phyloP scores from a whole-genome alignment of 2,329 filamentous ascomycete species.

The Curvularia eragrostidis region DNA sequence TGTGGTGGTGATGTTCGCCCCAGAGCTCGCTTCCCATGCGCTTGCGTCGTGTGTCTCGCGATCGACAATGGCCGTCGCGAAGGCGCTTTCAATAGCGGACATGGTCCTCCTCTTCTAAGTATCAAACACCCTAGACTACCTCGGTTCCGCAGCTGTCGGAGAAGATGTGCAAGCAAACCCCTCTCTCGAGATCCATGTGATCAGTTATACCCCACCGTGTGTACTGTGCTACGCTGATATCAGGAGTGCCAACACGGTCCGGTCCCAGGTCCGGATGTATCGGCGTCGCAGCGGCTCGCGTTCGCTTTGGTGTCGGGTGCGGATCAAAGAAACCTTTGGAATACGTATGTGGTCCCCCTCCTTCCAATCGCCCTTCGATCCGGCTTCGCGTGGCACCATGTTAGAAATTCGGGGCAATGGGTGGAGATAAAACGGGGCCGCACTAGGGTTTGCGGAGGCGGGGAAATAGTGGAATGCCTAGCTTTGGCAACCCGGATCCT shows the following conservation, averaged over 20 bases:
- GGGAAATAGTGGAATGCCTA: conserved; percentile 42
- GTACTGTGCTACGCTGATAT: not conserved
- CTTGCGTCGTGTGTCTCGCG: conserved; percentile 13
- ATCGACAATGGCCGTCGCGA: conserved; percentile 37
- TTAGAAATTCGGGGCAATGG: conserved; percentile 7
- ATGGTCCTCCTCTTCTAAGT: conserved; percentile 20
- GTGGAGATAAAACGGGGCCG: conserved; percentile 10
- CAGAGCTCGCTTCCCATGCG: conserved; percentile 10
- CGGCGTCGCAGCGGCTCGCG: not conserved
- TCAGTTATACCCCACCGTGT: conserved; percentile 6
- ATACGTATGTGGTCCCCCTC: not conserved
- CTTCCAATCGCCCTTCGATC: conserved; percentile 4
- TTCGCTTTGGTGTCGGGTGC: not conserved
- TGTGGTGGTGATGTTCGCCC: conserved; percentile 1
- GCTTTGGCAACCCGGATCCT: conserved; percentile 11
- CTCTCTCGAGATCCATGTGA: conserved; percentile 4
- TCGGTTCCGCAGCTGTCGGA: conserved; percentile 10
- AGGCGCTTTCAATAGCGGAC: conserved; percentile 42
- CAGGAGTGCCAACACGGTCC: not conserved
- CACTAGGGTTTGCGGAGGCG: conserved; percentile 45
- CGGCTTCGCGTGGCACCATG: conserved; percentile 11
- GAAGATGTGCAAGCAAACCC: not conserved
- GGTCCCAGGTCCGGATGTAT: not conserved
- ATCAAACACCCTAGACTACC: not conserved
- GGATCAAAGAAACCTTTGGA: not conserved